Base-by-base conservation (phyloP, 169 alveolate genomes). In the Sarcocystis neurona region DNA sequence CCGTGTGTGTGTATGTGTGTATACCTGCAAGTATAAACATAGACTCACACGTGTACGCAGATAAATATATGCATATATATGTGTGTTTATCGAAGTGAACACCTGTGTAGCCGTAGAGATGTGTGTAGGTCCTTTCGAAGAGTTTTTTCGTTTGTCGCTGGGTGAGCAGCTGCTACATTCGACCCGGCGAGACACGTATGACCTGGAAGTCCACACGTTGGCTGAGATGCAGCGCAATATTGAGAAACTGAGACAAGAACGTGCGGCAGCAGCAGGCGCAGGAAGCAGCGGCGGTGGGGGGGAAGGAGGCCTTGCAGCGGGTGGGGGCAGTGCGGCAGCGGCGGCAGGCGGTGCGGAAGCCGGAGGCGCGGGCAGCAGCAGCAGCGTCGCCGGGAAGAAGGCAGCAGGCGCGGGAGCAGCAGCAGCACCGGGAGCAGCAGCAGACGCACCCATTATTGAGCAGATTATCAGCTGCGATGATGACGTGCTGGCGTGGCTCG, bases 121-220 rank as follows among this genome's bases (percentile, higher is more conserved):
- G 47, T 20, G 37, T 20, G 30, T 30, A 5, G 30, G 46, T 50
- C 32, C 4, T 18, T 6, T 6, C 15, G 60, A 15, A 34, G 0
- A 68, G 12, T 32, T 37, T 4, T 39, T 47, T 58, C 18, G 12
- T 43, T 15, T 74, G 68, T 48, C 63, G 23, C 18, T 58, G 46
- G 80, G 3, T 43, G 90, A 27, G 39, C 85, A 85, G 90, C 82
- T 85, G 47, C 84, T 85, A 4, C 90, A 85, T 43, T 79, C 84
- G 1, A 79, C 75, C 2, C 84, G 90, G 30, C 90, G 90, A 23
- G 90, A 85, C 82, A 85, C 79, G 18, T 85, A 85, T 53, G 85
- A 85, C 41, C 46, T 85, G 60, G 90, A 85, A 70, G 90, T 85
- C 32, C 90, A 85, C 46, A 85, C 90, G 41, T 75, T 66, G 43